Evolutionary conservation across 352 stramenopile species (phyloP), one percentile per base, ranked within the genome.

Genomic region (Thraustochytrium striatum): DNA sequence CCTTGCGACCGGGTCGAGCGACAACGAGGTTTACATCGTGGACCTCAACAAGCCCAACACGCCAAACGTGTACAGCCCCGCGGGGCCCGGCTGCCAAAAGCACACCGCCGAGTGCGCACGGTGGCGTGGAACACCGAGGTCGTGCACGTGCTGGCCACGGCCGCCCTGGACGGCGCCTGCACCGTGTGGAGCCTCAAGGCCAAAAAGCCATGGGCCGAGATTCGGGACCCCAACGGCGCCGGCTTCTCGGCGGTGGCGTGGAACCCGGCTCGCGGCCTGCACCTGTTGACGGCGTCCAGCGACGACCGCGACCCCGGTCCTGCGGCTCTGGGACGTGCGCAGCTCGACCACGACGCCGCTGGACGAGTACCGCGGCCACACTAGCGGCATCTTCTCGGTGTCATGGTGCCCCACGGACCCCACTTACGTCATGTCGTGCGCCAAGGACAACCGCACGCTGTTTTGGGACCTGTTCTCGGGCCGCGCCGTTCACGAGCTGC

Each of bases 311-410:
- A 96, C 58, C 94, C 95, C 0, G n/a, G 91, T 98, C 19, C 87
- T 99, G 41, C 97, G 97, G 84, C 86, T 99, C 47, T 99, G 94
- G 94, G 96, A 99, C 86, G 85, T 99, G 70, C 89, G 96, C n/a
- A 94, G 95, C 59, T 98, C 91, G 25, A 99, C 94, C 9, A 97
- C 94, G 68, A 97, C 97, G 73, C 96, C 96, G 0, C 84, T 99
- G 13, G 89, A 92, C 7, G 95, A 97, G 72, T 91, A 99, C 72
- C 85, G 93, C 69, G 96, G 96, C 72, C 96, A 99, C 88, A 90
- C 87, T 5, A 89, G 94, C 1, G 96, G 96, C 44, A 91, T 99
- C 78, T 86, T 99, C 0, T 97, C 91, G 69, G 89, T 98, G 69
- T 95, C 90, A 58, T 99, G 96, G 96, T 99, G 95, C 88, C 94